A percentile compares a stretch with the other conserved stretches of the same genome.
Evolutionary conservation across 352 stramenopile species (phyloP).

Genomic region (Phytopythium oedochilum): DNA sequence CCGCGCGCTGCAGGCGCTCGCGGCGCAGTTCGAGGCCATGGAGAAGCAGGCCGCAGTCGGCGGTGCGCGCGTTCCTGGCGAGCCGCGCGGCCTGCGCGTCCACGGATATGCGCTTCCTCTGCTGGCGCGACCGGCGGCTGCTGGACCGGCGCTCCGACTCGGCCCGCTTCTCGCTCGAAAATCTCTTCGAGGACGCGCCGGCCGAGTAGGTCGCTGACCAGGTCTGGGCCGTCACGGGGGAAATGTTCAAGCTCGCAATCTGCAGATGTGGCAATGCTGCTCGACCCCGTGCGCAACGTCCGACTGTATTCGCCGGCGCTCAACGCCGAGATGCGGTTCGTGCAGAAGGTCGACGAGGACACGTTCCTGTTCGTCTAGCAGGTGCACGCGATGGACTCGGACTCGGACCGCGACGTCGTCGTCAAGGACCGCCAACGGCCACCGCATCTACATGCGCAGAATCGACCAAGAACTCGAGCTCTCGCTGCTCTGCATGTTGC

Average conservation of each 20-base stretch:
- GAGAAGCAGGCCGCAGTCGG: constrained; percentile 35
- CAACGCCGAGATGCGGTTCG: not conserved
- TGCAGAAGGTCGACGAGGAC: constrained; percentile 8
- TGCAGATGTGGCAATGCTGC: constrained; percentile 2
- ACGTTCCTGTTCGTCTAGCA: constrained; percentile 7
- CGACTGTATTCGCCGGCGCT: constrained; percentile 2
- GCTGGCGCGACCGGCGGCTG: constrained; percentile 58
- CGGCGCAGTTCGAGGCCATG: constrained; percentile 38
- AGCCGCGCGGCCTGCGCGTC: constrained; percentile 36
- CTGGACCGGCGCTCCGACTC: constrained; percentile 37
- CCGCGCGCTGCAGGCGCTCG: constrained; percentile 15
- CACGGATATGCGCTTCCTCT: constrained; percentile 51
- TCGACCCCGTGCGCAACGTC: not conserved
- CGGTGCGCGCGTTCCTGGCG: constrained; percentile 45
- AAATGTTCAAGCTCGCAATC: no score
- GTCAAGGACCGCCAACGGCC: not conserved
- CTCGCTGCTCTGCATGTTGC: not conserved
- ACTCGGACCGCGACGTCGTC: not conserved
- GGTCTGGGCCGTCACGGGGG: constrained; percentile 52
- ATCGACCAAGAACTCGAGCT: constrained; percentile 1
- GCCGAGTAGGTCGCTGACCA: constrained; percentile 32
- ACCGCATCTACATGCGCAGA: constrained; percentile 1
- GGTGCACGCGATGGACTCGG: constrained; percentile 3
- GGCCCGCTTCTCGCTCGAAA: constrained; percentile 65
- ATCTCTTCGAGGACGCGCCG: constrained; percentile 34